phyloP scores from a whole-genome alignment of 352 stramenopile genomes.

The Pythium rhizo-oryzae region DNA sequence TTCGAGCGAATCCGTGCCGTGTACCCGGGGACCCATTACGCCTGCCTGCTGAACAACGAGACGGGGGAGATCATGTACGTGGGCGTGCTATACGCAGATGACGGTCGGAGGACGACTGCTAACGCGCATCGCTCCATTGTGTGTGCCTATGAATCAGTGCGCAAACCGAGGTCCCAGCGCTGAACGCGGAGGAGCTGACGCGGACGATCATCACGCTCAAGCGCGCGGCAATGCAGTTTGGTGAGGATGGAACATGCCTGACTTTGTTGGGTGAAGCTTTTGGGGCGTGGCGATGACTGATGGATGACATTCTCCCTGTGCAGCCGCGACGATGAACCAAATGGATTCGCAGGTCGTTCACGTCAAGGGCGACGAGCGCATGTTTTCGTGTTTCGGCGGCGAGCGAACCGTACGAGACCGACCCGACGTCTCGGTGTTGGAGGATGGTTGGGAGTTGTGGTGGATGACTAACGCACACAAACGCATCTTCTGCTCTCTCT shows the following conservation, averaged over 20 bases:
- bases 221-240: slow-evolving; percentile 78
- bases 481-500: too few relatives aligned
- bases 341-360: slow-evolving; percentile 84
- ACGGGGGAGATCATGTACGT: slow-evolving; percentile 82
- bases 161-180: slow-evolving; percentile 62
- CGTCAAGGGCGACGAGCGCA: slow-evolving; percentile 77
- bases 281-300: neutral
- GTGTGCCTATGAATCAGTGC: slow-evolving; percentile 35
- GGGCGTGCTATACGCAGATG: neutral
- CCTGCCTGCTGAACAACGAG: slow-evolving; percentile 77
- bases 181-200: slow-evolving; percentile 80
- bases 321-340: slow-evolving; percentile 83
- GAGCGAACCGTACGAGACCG: slow-evolving; percentile 56
- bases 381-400: slow-evolving; percentile 86
- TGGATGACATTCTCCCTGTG: neutral
- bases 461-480: neutral
- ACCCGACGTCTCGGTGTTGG: neutral
- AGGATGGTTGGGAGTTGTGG: too few relatives aligned
- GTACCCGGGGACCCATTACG: slow-evolving; percentile 80
- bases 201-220: slow-evolving; percentile 82
- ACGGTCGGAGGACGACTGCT: too few relatives aligned
- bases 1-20: slow-evolving; percentile 74
- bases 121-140: neutral
- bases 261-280: neutral
- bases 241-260: slow-evolving; percentile 29